phyloP scores from a whole-genome alignment of 805 yeast species.

The Lachancea mirantina region DNA sequence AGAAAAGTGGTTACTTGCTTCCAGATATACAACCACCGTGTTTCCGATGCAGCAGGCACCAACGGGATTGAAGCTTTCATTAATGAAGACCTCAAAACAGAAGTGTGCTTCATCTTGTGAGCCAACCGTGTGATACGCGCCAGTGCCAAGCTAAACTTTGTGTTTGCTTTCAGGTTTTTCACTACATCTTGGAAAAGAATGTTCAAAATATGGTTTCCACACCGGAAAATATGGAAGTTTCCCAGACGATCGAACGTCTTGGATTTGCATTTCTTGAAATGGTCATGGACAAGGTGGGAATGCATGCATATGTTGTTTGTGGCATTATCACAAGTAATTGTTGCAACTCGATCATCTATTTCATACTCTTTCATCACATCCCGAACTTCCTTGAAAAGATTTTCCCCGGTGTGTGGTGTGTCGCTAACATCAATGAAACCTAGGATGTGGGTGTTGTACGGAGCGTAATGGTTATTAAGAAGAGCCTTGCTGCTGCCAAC shows the following conservation, averaged over 20 bases:
- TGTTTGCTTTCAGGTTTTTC: not conserved
- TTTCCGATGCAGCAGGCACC: conserved; percentile 6
- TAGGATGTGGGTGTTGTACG: conserved; percentile 8
- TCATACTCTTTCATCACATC: conserved; percentile 2
- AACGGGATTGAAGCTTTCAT: conserved; percentile 3
- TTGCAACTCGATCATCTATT: conserved; percentile 4
- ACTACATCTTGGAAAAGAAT: conserved; percentile 2
- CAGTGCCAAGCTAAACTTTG: conserved; percentile 1
- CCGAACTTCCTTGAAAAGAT: not conserved
- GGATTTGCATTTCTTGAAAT: not conserved
- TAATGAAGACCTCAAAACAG: conserved; percentile 2
- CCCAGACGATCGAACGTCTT: not conserved
- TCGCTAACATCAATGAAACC: conserved; percentile 10
- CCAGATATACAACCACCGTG: conserved; percentile 7
- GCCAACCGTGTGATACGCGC: conserved; percentile 3
- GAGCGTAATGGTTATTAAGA: not conserved
- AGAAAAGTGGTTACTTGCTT: conserved; percentile 4
- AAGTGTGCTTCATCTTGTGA: not conserved
- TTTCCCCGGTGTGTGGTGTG: conserved; percentile 6
- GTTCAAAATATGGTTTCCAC: conserved; percentile 6
- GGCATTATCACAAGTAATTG: conserved; percentile 5
- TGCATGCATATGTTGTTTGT: not conserved
- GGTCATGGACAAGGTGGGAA: conserved; percentile 1
- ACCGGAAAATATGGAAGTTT: not conserved
- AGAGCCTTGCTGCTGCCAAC: conserved; percentile 1